These are phyloP conservation scores for Talaromyces wortmannii DNA, from an alignment of 495 filamentous ascomycete genomes.

Conservation along the genomic window DNA sequence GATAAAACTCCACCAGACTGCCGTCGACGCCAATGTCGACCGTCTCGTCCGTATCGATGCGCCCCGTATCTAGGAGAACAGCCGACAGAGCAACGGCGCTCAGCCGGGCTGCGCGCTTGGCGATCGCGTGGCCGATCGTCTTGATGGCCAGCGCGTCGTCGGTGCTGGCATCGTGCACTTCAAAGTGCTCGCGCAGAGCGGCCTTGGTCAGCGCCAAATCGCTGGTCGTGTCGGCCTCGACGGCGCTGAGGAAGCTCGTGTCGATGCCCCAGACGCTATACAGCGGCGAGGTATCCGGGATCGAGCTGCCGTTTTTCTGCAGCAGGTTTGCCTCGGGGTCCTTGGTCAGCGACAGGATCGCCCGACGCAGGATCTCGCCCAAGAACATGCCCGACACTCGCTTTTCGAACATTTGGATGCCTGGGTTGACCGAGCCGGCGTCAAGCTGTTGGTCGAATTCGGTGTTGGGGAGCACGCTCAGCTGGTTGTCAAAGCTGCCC, in stretches of 20 bases:
- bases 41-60: slow-evolving; percentile 54
- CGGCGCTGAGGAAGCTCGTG: slow-evolving; percentile 75
- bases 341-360: slow-evolving; percentile 59
- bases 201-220: slow-evolving; percentile 61
- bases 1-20: slow-evolving; percentile 86
- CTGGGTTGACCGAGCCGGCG: slow-evolving; percentile 77
- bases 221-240: slow-evolving; percentile 63
- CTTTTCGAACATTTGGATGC: slow-evolving; percentile 99
- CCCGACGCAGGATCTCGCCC: slow-evolving; percentile 83
- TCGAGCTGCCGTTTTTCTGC: slow-evolving; percentile 59
- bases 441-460: slow-evolving; percentile 77
- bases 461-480: slow-evolving; percentile 80
- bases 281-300: slow-evolving; percentile 57
- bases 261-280: slow-evolving; percentile 84
- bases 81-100: slow-evolving; percentile 80
- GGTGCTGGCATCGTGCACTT: slow-evolving; percentile 58
- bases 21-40: slow-evolving; percentile 91
- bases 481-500: slow-evolving; percentile 94
- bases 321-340: slow-evolving; percentile 58
- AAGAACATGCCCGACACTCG: slow-evolving; percentile 97
- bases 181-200: slow-evolving; percentile 67
- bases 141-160: slow-evolving; percentile 83
- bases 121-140: slow-evolving; percentile 73
- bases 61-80: slow-evolving; percentile 67
- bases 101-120: slow-evolving; percentile 81